These are phyloP conservation scores for Sordariomycetes sp. DNA, from an alignment of 2,329 filamentous ascomycete species.

Conservation along the genomic window DNA sequence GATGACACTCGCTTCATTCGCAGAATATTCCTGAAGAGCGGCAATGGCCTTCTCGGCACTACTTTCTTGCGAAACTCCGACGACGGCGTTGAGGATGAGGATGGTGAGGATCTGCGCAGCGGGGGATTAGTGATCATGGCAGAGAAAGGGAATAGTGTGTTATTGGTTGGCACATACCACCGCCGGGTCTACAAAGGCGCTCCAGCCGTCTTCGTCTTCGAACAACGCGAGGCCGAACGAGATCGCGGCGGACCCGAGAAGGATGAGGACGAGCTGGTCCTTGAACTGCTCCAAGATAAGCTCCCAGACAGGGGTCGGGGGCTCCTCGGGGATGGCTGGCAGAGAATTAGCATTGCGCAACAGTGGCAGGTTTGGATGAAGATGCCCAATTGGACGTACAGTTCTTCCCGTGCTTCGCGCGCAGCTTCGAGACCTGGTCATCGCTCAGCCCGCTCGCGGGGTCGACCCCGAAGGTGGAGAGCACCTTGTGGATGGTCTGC, in stretches of 20 bases:
- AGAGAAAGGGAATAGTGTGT: neutral
- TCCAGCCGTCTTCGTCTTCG: constrained; percentile 89
- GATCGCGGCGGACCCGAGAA: constrained; percentile 83
- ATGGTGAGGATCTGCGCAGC: constrained; percentile 77
- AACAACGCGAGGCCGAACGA: constrained; percentile 91
- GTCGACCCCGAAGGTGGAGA: constrained; percentile 47
- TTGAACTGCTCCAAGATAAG: constrained; percentile 98
- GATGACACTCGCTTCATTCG: constrained; percentile 91
- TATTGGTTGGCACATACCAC: constrained; percentile 56
- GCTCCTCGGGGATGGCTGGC: constrained; percentile 65
- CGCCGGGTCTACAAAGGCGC: constrained; percentile 89
- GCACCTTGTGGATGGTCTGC: constrained; percentile 44
- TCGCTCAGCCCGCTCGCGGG: constrained; percentile 44
- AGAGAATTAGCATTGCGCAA: neutral
- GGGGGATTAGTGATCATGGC: neutral
- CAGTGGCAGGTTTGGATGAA: neutral
- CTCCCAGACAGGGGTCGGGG: constrained; percentile 91
- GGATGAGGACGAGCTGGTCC: constrained; percentile 92
- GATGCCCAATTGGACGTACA: constrained; percentile 26
- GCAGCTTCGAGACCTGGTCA: constrained; percentile 43
- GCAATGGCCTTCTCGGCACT: constrained; percentile 98
- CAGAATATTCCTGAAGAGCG: constrained; percentile 95
- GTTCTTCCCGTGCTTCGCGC: constrained; percentile 55
- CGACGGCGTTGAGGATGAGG: constrained; percentile 88
- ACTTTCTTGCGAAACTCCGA: constrained; percentile 96